Evolutionary conservation across 768 basidiomycete species (phyloP).

Genomic region (Omphalotus guepiniiformis): DNA sequence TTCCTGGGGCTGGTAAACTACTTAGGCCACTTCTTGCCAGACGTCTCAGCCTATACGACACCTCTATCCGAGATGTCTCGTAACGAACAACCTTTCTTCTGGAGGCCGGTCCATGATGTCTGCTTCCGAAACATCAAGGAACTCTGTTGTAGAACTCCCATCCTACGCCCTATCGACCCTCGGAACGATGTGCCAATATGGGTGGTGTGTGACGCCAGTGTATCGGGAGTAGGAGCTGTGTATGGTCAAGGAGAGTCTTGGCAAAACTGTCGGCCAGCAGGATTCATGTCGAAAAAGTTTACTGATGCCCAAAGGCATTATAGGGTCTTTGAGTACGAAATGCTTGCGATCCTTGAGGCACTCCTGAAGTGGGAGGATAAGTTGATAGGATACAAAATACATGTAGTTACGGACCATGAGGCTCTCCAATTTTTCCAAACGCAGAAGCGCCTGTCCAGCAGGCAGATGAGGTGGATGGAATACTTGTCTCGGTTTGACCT

Average conservation of each 20-base stretch:
- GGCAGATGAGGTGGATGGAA: constrained; percentile 26
- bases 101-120: constrained; percentile 16
- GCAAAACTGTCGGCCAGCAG: constrained; percentile 1
- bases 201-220: constrained; percentile 13
- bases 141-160: constrained; percentile 5
- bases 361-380: too few species aligned
- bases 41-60: constrained; percentile 18
- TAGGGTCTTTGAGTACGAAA: neutral
- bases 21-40: constrained; percentile 23
- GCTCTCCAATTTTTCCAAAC: too few species aligned
- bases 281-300: neutral
- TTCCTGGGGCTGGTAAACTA: constrained; percentile 30
- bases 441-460: constrained; percentile 11
- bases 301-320: neutral
- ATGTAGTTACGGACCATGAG: too few species aligned
- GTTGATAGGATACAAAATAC: too few species aligned
- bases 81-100: constrained; percentile 18
- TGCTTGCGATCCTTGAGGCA: constrained; percentile 8
- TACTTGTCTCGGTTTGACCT: constrained; percentile 24
- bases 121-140: constrained; percentile 3
- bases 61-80: constrained; percentile 17
- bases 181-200: constrained; percentile 10
- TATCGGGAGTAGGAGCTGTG: neutral
- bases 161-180: constrained; percentile 13
- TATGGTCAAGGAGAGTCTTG: neutral